A percentile compares a stretch with the other conserved stretches of the same genome.
phyloP scores from a whole-genome alignment of 768 basidiomycete genomes.

The Naematelia encephala region DNA sequence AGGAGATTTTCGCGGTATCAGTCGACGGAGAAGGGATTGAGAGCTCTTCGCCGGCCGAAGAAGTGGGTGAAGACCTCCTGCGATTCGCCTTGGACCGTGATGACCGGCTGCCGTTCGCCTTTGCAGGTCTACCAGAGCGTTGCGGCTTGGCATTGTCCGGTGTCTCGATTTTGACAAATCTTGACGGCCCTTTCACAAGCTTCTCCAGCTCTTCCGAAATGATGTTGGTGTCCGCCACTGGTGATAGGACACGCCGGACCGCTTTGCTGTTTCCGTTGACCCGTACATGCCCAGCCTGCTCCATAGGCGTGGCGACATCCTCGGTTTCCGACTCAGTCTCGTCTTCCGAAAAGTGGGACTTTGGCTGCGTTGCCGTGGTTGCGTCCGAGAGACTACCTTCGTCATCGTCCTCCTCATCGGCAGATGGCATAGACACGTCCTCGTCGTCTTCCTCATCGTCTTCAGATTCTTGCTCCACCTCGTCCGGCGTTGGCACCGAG shows the following conservation, averaged over 20 bases:
- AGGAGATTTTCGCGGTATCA: background rate
- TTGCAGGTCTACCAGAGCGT: background rate
- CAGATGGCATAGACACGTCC: constrained; percentile 5
- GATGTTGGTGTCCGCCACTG: background rate
- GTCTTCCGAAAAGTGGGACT: constrained; percentile 2
- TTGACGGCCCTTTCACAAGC: background rate
- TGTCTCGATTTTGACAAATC: background rate
- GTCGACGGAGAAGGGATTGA: background rate
- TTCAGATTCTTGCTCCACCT: constrained; percentile 12
- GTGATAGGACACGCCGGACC: background rate
- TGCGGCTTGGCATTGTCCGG: background rate
- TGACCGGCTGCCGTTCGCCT: background rate
- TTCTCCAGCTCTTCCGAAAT: constrained; percentile 16
- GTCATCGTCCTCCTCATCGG: constrained; percentile 6
- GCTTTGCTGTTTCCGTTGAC: background rate
- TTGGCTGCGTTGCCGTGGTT: constrained; percentile 27
- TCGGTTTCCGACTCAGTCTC: constrained; percentile 1
- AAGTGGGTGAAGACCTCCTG: constrained; percentile 1
- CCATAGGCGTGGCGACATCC: background rate
- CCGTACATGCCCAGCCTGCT: background rate
- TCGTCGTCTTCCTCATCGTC: constrained; percentile 12
- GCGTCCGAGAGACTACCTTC: constrained; percentile 32
- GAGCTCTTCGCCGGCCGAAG: background rate
- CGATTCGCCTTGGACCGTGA: background rate
- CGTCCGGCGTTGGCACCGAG: background rate